These are phyloP conservation scores for Trifolium subterraneum DNA, from an alignment of 306 rosid species.

Conservation along the genomic window DNA sequence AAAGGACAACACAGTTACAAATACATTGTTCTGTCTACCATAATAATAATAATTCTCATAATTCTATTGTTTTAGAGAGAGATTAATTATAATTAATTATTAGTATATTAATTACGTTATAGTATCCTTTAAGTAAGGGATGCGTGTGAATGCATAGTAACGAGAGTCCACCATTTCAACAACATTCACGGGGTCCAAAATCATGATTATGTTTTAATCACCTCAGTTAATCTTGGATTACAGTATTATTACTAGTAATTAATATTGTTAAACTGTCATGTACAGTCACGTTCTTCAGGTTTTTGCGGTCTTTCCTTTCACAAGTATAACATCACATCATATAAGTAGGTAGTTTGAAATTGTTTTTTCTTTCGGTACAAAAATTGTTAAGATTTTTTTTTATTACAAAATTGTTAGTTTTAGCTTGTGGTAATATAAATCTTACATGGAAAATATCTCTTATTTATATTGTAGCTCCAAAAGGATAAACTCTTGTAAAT, in stretches of 20 bases:
- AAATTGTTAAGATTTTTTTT: not conserved
- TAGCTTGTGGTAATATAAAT: too few relatives aligned
- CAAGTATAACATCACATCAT: not conserved
- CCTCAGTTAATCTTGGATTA: conserved; percentile 4
- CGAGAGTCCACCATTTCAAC: conserved; percentile 46
- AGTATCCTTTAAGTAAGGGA: conserved; percentile 46
- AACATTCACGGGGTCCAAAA: conserved; percentile 37
- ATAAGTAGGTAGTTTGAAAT: conserved; percentile 16
- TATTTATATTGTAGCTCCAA: too few relatives aligned
- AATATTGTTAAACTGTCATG: conserved; percentile 38
- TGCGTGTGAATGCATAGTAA: conserved; percentile 48
- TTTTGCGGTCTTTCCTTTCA: conserved; percentile 39
- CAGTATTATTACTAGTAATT: too few relatives aligned
- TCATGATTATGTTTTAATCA: conserved; percentile 42
- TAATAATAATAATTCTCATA: not conserved
- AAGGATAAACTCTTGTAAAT: too few relatives aligned
- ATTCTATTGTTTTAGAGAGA: conserved; percentile 23
- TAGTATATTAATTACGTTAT: conserved; percentile 27
- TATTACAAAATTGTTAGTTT: too few relatives aligned
- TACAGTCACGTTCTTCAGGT: conserved; percentile 30
- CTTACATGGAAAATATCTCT: too few relatives aligned
- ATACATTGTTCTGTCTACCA: conserved; percentile 5
- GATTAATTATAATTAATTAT: not conserved
- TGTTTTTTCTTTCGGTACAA: not conserved
- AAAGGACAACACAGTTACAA: conserved; percentile 41